phyloP scores from a whole-genome alignment of 352 stramenopile genomes.

The Pythium pyrilobum region DNA sequence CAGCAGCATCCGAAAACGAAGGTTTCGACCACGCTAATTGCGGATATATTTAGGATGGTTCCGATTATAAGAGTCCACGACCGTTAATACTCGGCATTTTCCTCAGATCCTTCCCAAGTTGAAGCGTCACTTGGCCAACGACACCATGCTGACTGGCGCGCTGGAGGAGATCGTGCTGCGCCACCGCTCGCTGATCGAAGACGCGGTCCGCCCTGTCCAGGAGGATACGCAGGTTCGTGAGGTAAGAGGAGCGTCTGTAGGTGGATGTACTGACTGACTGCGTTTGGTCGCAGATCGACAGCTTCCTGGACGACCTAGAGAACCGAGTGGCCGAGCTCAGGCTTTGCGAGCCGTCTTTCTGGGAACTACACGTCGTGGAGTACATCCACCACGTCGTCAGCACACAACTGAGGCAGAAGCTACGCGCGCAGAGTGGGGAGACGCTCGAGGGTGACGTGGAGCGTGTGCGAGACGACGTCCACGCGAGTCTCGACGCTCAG shows the following conservation, averaged over 20 bases:
- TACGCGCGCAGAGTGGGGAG: neutral
- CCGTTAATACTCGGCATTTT: neutral
- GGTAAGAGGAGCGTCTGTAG: neutral
- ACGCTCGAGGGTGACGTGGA: neutral
- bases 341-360: conserved; percentile 40
- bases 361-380: conserved; percentile 43
- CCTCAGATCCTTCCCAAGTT: conserved; percentile 3
- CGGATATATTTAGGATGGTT: neutral
- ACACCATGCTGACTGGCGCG: conserved; percentile 15
- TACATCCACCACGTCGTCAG: conserved; percentile 22
- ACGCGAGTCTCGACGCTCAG: neutral
- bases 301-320: conserved; percentile 23
- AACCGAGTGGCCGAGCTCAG: conserved; percentile 24
- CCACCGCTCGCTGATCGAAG: conserved; percentile 35
- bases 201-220: conserved; percentile 23
- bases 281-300: conserved; percentile 4
- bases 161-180: conserved; percentile 46
- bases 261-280: neutral
- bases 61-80: no score
- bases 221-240: conserved; percentile 28
- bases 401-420: conserved; percentile 12
- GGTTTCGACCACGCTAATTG: neutral
- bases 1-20: neutral
- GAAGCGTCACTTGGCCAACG: conserved; percentile 10
- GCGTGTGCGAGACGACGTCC: neutral